A percentile compares a stretch with the other conserved stretches of the same genome.
phyloP scores from a whole-genome alignment of 495 filamentous ascomycete species.

The Halenospora varia region DNA sequence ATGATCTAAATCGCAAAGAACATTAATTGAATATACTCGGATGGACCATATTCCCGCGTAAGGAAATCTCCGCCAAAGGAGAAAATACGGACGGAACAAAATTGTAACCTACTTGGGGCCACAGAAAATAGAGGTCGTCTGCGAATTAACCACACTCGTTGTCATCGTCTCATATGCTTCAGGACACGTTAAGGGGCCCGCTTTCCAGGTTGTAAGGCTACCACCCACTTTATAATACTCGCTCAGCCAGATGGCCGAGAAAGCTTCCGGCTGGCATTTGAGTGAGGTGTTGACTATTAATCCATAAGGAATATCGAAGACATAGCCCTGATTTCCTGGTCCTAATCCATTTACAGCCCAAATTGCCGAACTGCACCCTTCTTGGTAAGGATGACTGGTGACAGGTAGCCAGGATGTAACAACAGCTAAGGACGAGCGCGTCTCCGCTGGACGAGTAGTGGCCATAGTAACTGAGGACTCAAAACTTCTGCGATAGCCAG shows the following conservation, averaged over 20 bases:
- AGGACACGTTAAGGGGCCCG: neutral
- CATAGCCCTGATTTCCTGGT: neutral
- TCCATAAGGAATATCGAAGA: neutral
- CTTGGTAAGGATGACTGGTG: neutral
- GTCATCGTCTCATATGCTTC: neutral
- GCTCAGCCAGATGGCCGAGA: neutral
- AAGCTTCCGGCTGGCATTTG: neutral
- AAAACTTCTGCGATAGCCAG: too few relatives aligned
- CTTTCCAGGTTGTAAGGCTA: neutral
- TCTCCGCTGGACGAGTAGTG: too few relatives aligned
- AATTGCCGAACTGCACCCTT: neutral
- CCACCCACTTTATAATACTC: neutral
- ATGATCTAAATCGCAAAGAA: too few relatives aligned
- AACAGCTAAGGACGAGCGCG: too few relatives aligned
- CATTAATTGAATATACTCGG: too few relatives aligned
- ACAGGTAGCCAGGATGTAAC: neutral
- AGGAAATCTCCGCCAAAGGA: too few relatives aligned
- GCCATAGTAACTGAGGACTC: too few relatives aligned
- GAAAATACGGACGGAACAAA: too few relatives aligned
- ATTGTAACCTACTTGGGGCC: too few relatives aligned
- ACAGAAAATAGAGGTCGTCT: too few relatives aligned
- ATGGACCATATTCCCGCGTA: too few relatives aligned
- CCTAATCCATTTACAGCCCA: neutral
- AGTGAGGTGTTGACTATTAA: neutral
- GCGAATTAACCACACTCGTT: neutral